phyloP scores from a whole-genome alignment of 257 asterid genomes.

The Fraxinus excelsior region DNA sequence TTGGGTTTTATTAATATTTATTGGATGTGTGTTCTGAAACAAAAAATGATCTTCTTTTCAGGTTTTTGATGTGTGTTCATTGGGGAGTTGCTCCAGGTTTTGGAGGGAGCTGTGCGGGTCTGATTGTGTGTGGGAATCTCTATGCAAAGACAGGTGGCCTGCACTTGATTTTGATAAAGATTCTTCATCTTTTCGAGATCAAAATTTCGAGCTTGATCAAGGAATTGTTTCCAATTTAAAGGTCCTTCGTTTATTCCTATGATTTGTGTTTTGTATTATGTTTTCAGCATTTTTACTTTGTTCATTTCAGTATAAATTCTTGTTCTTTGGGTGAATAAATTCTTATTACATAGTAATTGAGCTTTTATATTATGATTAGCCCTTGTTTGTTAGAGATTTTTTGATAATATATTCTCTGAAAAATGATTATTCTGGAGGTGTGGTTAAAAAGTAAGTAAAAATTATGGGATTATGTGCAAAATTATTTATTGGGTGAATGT shows the following conservation, averaged over 20 bases:
- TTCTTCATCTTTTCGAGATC: constrained; percentile 28
- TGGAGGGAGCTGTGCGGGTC: constrained; percentile 83
- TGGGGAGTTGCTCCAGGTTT: constrained; percentile 90
- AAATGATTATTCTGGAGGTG: no score
- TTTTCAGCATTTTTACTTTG: constrained; percentile 15
- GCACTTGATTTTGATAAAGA: constrained; percentile 28
- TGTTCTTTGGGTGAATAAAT: background rate
- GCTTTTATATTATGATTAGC: background rate
- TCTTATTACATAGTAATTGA: background rate
- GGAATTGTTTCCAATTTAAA: constrained; percentile 29
- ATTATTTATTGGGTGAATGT: no score
- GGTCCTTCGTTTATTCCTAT: constrained; percentile 29
- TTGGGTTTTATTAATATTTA: constrained; percentile 8
- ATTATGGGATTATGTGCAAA: no score
- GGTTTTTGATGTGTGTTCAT: constrained; percentile 81
- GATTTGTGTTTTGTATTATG: constrained; percentile 1
- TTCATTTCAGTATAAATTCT: constrained; percentile 4
- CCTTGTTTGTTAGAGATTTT: no score
- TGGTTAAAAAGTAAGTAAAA: no score
- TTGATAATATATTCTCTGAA: no score
- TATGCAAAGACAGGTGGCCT: constrained; percentile 76
- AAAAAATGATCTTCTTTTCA: constrained; percentile 29
- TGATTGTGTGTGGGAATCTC: constrained; percentile 73
- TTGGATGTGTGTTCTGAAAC: constrained; percentile 31
- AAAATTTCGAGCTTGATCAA: constrained; percentile 28